A percentile compares a stretch with the other conserved stretches of the same genome.
Evolutionary conservation across 208 protist species (phyloP).

Genomic region (Leishmania guyanensis): DNA sequence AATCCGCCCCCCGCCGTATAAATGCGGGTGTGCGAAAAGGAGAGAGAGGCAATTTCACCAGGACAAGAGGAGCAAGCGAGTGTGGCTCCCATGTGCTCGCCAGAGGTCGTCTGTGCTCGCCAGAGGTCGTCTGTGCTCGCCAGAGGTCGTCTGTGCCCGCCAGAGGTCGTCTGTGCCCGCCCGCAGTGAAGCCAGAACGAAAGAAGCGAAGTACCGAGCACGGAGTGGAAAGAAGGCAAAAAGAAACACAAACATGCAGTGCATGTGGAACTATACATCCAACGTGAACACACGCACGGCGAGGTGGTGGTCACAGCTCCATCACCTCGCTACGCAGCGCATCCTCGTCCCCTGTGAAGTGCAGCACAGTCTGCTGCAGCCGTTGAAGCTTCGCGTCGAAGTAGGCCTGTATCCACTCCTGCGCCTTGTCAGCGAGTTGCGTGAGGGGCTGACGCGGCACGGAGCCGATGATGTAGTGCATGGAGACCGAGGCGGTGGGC

Average conservation of each 20-base stretch:
- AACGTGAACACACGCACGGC: background rate
- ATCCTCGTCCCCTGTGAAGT: slow-evolving; percentile 25
- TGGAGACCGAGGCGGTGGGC: background rate
- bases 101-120: background rate
- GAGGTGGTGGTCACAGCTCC: slow-evolving; percentile 5
- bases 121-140: background rate
- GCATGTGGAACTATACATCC: slow-evolving; percentile 1
- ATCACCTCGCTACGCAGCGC: slow-evolving; percentile 17
- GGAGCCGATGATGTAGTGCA: slow-evolving; percentile 35
- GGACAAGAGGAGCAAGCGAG: background rate
- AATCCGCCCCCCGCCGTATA: background rate
- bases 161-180: background rate
- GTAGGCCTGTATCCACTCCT: slow-evolving; percentile 36
- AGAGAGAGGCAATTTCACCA: background rate
- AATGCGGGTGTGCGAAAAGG: background rate
- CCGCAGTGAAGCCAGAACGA: background rate
- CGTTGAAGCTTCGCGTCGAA: slow-evolving; percentile 25
- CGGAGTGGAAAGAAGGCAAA: background rate
- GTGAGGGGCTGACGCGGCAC: slow-evolving; percentile 33
- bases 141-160: background rate
- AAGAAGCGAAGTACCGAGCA: background rate
- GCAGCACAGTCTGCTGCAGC: slow-evolving; percentile 21
- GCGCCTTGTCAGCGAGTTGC: slow-evolving; percentile 34
- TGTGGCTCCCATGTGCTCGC: background rate
- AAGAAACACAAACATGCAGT: background rate